Base-by-base conservation (phyloP, 2,329 filamentous ascomycete species). In the Gyromitra esculenta region DNA sequence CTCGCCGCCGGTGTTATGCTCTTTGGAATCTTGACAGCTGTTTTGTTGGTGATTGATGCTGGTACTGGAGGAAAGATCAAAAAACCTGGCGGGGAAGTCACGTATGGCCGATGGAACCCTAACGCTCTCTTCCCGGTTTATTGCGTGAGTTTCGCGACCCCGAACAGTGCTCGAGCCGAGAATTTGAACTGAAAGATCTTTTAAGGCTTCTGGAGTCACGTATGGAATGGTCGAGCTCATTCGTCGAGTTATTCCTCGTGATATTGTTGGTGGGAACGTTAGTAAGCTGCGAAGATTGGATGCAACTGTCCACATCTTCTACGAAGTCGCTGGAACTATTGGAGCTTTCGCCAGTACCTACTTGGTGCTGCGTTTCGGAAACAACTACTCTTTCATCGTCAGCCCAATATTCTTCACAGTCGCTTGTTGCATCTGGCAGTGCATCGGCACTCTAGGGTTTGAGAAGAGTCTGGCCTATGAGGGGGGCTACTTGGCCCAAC, bases 211-310 rank as follows among this genome's bases (percentile, higher is more conserved):
- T 13, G 85, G 85, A 35, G 81, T 86, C 18, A 82, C 81, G 8
- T 81, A 81, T 31, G 86, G 86, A 50, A 87, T 87, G 86, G 85
- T 87, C 11, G 86, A 87, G 80, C 82, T 87, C 37, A 86, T 87
- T 71, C 84, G 86, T 13, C 82, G 85, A 45, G 85, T 87, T 57
- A 87, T 87, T 50, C 86, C 86, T 1, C 82, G 86, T 48, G 86
- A 87, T 74, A 85, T 87, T 43, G 86, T 87, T 0, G 86, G 86
- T 25, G 86, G 86, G 45, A 84, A 87, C 73, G 83, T 87, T 1
- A 84, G 86, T 60, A 87, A 87, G 78, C 82, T 87, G 15, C 83
- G 85, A 62, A 84, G 83, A 41, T 85, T 87, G 84, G 86, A 85
- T 79, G 84, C 86, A 85, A 0, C 75, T 85, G 50, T 76, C 7